Evolutionary conservation across 2,329 filamentous ascomycete species (phyloP).

Genomic region (Trichoderma sp.): DNA sequence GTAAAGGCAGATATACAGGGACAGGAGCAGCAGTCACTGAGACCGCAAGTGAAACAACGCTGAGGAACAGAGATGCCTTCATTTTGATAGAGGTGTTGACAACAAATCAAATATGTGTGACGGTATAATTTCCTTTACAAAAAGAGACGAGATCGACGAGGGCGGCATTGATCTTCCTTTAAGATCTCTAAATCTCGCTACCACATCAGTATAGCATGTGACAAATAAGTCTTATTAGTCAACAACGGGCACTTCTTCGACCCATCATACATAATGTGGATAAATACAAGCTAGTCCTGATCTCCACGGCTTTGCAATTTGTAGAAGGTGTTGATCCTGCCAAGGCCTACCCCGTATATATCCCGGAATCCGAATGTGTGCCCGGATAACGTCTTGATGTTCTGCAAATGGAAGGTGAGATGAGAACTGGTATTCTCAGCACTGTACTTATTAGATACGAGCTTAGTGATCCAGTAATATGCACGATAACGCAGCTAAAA

Average conservation of each 20-base stretch:
- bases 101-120: not conserved
- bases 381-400: not conserved
- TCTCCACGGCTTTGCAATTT: not conserved
- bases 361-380: not conserved
- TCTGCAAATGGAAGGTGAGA: not conserved
- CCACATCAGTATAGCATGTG: no score
- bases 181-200: not conserved
- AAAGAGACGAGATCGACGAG: not conserved
- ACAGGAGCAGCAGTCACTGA: constrained; percentile 5
- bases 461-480: not conserved
- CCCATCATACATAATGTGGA: not conserved
- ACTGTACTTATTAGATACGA: not conserved
- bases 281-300: not conserved
- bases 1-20: not conserved
- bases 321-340: not conserved
- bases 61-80: constrained; percentile 8
- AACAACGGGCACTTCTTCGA: not conserved
- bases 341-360: not conserved
- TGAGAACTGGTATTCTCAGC: not conserved
- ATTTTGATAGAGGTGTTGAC: not conserved
- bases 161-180: constrained; percentile 1
- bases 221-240: not conserved
- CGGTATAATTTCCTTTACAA: not conserved
- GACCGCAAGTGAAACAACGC: not conserved
- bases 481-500: not conserved